Conservation (phyloP, 257 asterid genomes). For the Nicotiana obtusifolia region DNA sequence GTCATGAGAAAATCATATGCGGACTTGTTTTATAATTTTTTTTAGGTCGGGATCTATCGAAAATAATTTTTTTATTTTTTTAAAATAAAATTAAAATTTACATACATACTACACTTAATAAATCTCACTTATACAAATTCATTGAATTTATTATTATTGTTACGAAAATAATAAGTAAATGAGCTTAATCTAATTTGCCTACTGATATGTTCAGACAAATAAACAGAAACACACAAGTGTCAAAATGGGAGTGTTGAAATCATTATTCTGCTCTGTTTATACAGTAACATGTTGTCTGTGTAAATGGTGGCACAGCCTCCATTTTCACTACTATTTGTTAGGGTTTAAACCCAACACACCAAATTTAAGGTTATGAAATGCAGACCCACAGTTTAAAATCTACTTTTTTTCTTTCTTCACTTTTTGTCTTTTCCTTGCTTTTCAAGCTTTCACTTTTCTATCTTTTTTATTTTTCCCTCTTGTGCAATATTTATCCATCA, state of each 20-base stretch:
- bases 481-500: not conserved
- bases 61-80: too few relatives aligned
- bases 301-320: not conserved
- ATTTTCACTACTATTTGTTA: conserved; percentile 1
- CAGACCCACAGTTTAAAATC: not conserved
- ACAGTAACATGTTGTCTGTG: not conserved
- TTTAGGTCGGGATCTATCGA: too few relatives aligned
- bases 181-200: not conserved
- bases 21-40: too few relatives aligned
- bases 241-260: not conserved
- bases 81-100: too few relatives aligned
- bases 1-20: too few relatives aligned
- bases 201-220: not conserved
- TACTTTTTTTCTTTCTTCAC: not conserved
- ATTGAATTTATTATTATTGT: too few relatives aligned
- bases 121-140: too few relatives aligned
- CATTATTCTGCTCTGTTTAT: not conserved
- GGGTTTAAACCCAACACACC: conserved; percentile 2
- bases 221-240: not conserved
- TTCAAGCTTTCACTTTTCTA: not conserved
- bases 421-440: not conserved
- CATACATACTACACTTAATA: too few relatives aligned
- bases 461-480: not conserved
- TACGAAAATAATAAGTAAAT: not conserved
- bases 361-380: not conserved